Percentiles rank a stretch among this genome's conserved stretches.
Conservation (phyloP, 768 basidiomycete species). For the Tephrocybe sp. region DNA sequence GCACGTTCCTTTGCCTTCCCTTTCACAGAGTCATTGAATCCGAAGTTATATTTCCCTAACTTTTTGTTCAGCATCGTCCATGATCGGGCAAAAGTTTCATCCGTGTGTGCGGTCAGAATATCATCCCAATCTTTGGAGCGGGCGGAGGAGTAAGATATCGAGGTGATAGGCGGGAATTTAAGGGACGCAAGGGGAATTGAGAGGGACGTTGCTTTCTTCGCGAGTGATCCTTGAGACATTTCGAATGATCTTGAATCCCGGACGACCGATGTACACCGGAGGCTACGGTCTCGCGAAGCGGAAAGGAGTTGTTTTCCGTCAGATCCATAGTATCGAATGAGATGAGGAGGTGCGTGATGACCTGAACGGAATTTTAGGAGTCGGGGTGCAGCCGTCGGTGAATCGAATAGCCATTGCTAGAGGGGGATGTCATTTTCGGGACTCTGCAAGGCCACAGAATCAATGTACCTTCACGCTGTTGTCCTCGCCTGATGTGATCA, state of each 20-base stretch:
- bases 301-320: constrained; percentile 95
- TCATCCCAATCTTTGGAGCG: constrained; percentile 98
- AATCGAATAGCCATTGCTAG: constrained; percentile 99
- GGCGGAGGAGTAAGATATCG: constrained; percentile 75
- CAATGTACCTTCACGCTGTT: constrained; percentile 88
- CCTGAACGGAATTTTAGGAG: constrained; percentile 92
- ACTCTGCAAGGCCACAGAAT: not conserved
- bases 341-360: constrained; percentile 86
- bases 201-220: constrained; percentile 75
- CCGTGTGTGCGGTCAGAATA: constrained; percentile 85
- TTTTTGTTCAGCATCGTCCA: constrained; percentile 88
- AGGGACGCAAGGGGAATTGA: constrained; percentile 79
- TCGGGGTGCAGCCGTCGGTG: constrained; percentile 81
- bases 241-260: constrained; percentile 95
- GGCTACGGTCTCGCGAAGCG: constrained; percentile 83
- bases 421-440: constrained; percentile 1
- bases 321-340: constrained; percentile 94
- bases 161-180: constrained; percentile 80
- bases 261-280: constrained; percentile 90
- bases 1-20: constrained; percentile 46
- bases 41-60: constrained; percentile 74
- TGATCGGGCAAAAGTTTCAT: constrained; percentile 79
- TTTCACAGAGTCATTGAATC: constrained; percentile 50
- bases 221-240: constrained; percentile 88
- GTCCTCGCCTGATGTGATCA: constrained; percentile 90